These are phyloP conservation scores for Posidonia australis DNA, from an alignment of 106 monocot species.

Conservation along the genomic window DNA sequence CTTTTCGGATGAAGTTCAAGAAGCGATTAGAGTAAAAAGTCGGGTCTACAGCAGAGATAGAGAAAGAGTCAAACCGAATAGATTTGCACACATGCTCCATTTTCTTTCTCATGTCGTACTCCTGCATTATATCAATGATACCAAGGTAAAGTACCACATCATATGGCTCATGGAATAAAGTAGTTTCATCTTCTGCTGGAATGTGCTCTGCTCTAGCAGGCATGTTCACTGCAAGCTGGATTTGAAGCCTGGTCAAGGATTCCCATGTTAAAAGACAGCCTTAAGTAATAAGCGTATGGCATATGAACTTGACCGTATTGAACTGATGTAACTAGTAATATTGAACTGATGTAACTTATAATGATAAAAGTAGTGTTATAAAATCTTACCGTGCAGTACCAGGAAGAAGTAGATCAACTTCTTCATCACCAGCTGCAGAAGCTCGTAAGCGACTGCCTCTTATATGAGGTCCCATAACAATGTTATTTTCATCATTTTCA, in stretches of 20 bases:
- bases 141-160: conserved; percentile 75
- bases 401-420: conserved; percentile 73
- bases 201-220: conserved; percentile 62
- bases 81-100: conserved; percentile 70
- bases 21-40: conserved; percentile 51
- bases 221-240: conserved; percentile 79
- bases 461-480: conserved; percentile 66
- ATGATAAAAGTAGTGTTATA: too few relatives aligned
- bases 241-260: conserved; percentile 39
- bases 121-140: conserved; percentile 71
- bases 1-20: conserved; percentile 38
- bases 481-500: conserved; percentile 33
- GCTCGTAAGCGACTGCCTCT: conserved; percentile 62
- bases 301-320: too few relatives aligned
- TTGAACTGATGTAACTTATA: neutral
- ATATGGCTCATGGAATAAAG: conserved; percentile 40
- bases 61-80: conserved; percentile 60
- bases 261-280: too few relatives aligned
- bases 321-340: too few relatives aligned
- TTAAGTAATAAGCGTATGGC: too few relatives aligned
- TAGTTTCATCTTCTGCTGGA: conserved; percentile 13
- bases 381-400: conserved; percentile 57
- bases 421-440: conserved; percentile 54
- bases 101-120: conserved; percentile 58
- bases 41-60: conserved; percentile 64